Percentiles rank a stretch among this genome's conserved stretches.
Conservation (phyloP, 129 eudicot genomes). For the Centaurea solstitialis region DNA sequence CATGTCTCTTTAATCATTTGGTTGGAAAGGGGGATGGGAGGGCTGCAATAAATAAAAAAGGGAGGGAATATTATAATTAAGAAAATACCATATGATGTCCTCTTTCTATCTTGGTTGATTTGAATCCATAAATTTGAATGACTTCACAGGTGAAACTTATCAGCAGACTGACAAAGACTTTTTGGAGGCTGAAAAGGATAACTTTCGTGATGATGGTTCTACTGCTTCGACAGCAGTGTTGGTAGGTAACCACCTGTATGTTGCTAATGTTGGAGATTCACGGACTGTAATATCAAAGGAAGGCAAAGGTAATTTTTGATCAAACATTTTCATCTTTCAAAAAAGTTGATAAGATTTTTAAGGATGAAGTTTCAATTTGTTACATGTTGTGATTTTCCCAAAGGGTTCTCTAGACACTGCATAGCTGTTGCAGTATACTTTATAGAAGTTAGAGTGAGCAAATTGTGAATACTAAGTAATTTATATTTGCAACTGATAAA, state of each 20-base stretch:
- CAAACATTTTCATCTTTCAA: background rate
- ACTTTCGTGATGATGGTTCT: conserved; percentile 88
- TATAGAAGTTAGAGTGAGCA: background rate
- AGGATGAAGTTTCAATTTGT: background rate
- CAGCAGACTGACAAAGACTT: conserved; percentile 68
- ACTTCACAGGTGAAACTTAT: conserved; percentile 73
- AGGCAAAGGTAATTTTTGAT: conserved; percentile 65
- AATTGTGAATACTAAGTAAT: background rate
- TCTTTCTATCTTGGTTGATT: background rate
- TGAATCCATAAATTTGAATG: conserved; percentile 12
- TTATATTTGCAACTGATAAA: background rate
- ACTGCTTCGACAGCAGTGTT: conserved; percentile 95
- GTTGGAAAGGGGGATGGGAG: background rate
- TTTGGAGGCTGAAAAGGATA: conserved; percentile 78
- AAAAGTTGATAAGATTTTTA: background rate
- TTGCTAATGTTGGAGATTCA: conserved; percentile 98
- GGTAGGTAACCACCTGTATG: conserved; percentile 78
- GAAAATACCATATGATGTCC: background rate
- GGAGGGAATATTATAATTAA: background rate
- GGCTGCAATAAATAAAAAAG: background rate
- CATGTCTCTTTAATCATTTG: background rate
- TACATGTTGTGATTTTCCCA: background rate
- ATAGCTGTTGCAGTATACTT: background rate
- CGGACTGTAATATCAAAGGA: conserved; percentile 77
- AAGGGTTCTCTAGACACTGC: background rate